Conservation (phyloP, 1,284 basidiomycete species). For the Earliella scabrosa region DNA sequence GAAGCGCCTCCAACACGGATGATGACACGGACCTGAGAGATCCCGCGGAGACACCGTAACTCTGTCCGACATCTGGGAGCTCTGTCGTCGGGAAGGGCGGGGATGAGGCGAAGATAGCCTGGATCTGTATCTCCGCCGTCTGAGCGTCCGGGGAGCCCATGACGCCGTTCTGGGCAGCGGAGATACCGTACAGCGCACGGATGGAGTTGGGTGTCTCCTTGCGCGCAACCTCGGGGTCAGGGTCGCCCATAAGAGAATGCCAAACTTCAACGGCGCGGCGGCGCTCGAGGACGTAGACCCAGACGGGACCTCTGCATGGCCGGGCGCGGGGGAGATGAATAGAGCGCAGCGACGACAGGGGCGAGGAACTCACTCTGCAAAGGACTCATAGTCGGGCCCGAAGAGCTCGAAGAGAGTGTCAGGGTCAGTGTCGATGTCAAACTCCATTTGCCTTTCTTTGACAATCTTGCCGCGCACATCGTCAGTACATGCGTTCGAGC, state of each 20-base stretch:
- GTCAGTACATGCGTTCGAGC: not conserved
- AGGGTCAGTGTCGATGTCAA: constrained; percentile 77
- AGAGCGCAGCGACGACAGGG: constrained; percentile 8
- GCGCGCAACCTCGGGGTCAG: constrained; percentile 60
- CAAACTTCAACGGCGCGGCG: constrained; percentile 77
- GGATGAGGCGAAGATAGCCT: constrained; percentile 75
- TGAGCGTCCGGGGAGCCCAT: constrained; percentile 70
- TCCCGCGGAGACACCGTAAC: constrained; percentile 37
- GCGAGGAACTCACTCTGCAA: constrained; percentile 65
- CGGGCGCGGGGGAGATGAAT: constrained; percentile 1
- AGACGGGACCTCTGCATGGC: constrained; percentile 69
- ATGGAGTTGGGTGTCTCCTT: constrained; percentile 61
- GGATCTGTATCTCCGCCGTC: constrained; percentile 76
- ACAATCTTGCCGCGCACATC: constrained; percentile 65
- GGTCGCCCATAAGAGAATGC: constrained; percentile 71
- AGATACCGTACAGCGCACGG: constrained; percentile 67
- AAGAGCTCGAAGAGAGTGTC: constrained; percentile 78
- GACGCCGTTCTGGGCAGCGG: constrained; percentile 59
- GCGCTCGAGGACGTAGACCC: constrained; percentile 85
- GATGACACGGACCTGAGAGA: constrained; percentile 53
- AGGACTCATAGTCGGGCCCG: constrained; percentile 71
- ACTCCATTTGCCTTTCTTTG: constrained; percentile 84
- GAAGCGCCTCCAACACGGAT: constrained; percentile 50
- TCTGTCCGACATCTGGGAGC: constrained; percentile 50
- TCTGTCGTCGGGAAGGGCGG: constrained; percentile 74